A percentile compares a stretch with the other conserved stretches of the same genome.
Evolutionary conservation across 768 basidiomycete genomes (phyloP).

Genomic region (Phylloporus sp.): DNA sequence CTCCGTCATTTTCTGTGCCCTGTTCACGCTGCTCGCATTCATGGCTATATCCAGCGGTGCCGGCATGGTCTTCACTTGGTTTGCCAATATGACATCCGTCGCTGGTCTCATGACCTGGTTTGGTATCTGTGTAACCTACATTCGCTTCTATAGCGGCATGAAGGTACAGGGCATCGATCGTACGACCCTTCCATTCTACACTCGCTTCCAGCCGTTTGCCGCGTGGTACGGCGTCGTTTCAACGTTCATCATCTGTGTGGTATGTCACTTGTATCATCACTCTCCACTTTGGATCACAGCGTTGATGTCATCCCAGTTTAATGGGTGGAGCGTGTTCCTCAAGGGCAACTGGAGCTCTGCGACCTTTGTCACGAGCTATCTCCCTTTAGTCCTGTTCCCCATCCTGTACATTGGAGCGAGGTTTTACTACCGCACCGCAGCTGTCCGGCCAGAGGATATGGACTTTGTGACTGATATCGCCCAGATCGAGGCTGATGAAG

Average conservation of each 20-base stretch:
- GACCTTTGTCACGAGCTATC: constrained; percentile 80
- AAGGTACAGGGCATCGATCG: constrained; percentile 78
- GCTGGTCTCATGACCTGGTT: constrained; percentile 78
- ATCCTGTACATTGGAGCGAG: constrained; percentile 61
- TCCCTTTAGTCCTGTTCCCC: constrained; percentile 70
- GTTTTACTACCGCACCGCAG: constrained; percentile 33
- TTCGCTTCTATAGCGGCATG: constrained; percentile 82
- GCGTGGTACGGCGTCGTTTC: constrained; percentile 46
- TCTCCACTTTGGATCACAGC: not conserved
- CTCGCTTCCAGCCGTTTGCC: constrained; percentile 65
- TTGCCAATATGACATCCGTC: constrained; percentile 68
- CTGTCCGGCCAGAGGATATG: constrained; percentile 56
- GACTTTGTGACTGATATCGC: constrained; percentile 73
- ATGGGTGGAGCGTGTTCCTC: constrained; percentile 50
- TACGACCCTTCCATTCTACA: constrained; percentile 61
- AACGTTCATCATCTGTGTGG: constrained; percentile 53
- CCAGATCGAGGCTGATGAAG: constrained; percentile 64
- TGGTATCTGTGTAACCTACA: constrained; percentile 68
- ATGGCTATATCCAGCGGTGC: constrained; percentile 70
- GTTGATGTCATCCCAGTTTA: constrained; percentile 42
- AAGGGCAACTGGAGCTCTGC: constrained; percentile 48
- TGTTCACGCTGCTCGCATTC: constrained; percentile 69
- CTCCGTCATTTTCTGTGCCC: constrained; percentile 62
- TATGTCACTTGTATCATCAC: constrained; percentile 32
- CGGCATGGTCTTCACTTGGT: constrained; percentile 75